Evolutionary conservation across 345 rosid genomes (phyloP).

Genomic region (Sonneratia alba): DNA sequence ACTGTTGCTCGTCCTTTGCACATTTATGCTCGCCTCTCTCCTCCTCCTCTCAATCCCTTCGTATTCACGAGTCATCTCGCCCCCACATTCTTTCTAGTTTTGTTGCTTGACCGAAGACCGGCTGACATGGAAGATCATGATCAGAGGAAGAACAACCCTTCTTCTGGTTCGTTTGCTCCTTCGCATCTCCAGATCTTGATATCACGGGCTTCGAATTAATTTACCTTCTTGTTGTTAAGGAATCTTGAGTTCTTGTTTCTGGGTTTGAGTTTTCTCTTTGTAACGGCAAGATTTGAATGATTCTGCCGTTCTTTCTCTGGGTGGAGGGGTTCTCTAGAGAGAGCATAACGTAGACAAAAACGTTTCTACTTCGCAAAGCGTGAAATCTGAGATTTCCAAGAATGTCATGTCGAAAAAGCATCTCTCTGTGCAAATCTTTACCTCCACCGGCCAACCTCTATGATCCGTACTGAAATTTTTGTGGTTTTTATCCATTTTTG

Average conservation of each 20-base stretch:
- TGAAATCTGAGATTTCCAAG: background rate
- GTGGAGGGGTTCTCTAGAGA: background rate
- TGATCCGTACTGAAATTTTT: background rate
- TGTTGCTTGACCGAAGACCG: background rate
- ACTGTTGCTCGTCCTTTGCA: constrained; percentile 1
- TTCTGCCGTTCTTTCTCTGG: background rate
- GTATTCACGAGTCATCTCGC: background rate
- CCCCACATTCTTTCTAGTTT: background rate
- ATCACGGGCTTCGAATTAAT: background rate
- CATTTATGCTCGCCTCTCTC: background rate
- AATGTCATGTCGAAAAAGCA: background rate
- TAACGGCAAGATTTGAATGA: background rate
- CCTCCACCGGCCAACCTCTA: background rate
- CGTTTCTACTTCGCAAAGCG: background rate
- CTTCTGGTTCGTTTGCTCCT: background rate
- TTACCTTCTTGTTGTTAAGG: background rate
- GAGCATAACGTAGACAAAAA: background rate
- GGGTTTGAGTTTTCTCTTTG: background rate
- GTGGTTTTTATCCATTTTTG: background rate
- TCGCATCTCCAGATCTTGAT: background rate
- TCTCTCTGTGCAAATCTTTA: background rate
- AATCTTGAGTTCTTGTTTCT: background rate
- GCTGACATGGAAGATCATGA: constrained; percentile 7
- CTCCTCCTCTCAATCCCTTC: too few relatives aligned
- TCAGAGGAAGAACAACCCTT: constrained; percentile 5